These are phyloP conservation scores for Colletotrichum scovillei DNA, from an alignment of 2,329 filamentous ascomycete genomes.

Conservation along the genomic window DNA sequence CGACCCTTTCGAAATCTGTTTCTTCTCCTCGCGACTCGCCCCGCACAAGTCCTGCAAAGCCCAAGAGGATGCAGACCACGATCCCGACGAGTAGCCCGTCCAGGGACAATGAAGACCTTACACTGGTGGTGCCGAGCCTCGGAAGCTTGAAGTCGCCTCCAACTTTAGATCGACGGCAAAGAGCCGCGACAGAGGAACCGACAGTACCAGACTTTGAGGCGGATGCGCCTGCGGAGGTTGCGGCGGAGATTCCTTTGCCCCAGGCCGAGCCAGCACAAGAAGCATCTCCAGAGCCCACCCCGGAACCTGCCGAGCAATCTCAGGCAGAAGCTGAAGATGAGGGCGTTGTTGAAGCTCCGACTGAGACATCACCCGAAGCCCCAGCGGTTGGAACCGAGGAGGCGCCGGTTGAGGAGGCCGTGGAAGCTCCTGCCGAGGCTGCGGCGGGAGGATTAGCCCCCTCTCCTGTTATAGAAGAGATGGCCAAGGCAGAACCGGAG, in stretches of 20 bases:
- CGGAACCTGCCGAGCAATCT: slow-evolving; percentile 26
- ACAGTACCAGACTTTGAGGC: background rate
- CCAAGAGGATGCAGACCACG: slow-evolving; percentile 45
- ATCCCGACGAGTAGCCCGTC: slow-evolving; percentile 56
- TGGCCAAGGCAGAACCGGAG: slow-evolving; percentile 36
- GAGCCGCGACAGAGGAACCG: slow-evolving; percentile 19
- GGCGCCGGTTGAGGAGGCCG: background rate
- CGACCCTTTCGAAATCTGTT: slow-evolving; percentile 26
- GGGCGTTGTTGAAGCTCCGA: slow-evolving; percentile 16
- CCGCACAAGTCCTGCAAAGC: slow-evolving; percentile 53
- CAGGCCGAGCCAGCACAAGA: slow-evolving; percentile 23
- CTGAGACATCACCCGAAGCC: slow-evolving; percentile 12
- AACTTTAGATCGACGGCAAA: slow-evolving; percentile 36
- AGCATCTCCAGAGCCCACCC: slow-evolving; percentile 20
- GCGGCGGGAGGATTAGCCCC: slow-evolving; percentile 15
- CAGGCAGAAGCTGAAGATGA: slow-evolving; percentile 41
- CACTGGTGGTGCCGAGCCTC: slow-evolving; percentile 62
- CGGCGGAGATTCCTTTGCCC: slow-evolving; percentile 26
- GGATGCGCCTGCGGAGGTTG: slow-evolving; percentile 20
- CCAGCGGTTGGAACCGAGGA: background rate
- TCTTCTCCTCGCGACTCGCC: slow-evolving; percentile 48
- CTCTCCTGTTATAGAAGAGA: background rate
- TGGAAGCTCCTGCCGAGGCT: slow-evolving; percentile 25
- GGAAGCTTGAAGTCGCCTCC: slow-evolving; percentile 45
- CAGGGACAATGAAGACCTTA: slow-evolving; percentile 64